Conservation (phyloP, 78 protist species). For the Dictyostelium capitatum region DNA sequence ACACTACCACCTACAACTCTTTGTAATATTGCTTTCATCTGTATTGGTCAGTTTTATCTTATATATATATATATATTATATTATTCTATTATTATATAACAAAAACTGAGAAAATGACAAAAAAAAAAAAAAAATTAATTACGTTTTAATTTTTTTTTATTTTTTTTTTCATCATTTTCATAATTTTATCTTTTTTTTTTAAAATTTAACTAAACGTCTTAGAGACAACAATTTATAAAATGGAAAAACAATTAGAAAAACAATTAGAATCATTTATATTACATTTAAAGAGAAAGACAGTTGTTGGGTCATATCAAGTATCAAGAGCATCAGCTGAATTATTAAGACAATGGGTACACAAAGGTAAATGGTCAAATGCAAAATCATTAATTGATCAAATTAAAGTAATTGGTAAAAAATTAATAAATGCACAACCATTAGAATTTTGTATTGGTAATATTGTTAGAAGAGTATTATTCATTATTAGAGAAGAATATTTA, state of each 20-base stretch:
- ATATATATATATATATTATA: too few relatives aligned
- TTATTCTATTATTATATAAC: too few relatives aligned
- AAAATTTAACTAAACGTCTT: neutral
- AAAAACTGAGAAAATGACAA: neutral
- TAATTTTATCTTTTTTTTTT: neutral
- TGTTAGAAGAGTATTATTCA: constrained; percentile 78
- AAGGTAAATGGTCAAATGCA: constrained; percentile 50
- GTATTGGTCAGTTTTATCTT: too few relatives aligned
- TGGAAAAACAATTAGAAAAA: constrained; percentile 30
- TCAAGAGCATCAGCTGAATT: constrained; percentile 66
- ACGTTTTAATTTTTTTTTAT: neutral
- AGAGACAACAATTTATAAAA: neutral
- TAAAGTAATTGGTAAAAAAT: constrained; percentile 44
- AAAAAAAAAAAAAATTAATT: constrained; percentile 9
- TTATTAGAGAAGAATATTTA: constrained; percentile 81
- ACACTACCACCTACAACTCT: constrained; percentile 41
- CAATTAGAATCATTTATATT: constrained; percentile 55
- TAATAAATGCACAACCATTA: constrained; percentile 85
- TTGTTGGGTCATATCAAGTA: constrained; percentile 75
- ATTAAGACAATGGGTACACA: constrained; percentile 62
- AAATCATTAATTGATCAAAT: constrained; percentile 63
- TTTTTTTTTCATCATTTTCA: neutral
- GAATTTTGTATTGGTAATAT: constrained; percentile 87
- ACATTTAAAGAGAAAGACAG: constrained; percentile 57
- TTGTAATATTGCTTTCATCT: constrained; percentile 55